Percentiles rank a stretch among this genome's conserved stretches.
Conservation (phyloP, 2,329 filamentous ascomycete species). For the Fusarium succisae region DNA sequence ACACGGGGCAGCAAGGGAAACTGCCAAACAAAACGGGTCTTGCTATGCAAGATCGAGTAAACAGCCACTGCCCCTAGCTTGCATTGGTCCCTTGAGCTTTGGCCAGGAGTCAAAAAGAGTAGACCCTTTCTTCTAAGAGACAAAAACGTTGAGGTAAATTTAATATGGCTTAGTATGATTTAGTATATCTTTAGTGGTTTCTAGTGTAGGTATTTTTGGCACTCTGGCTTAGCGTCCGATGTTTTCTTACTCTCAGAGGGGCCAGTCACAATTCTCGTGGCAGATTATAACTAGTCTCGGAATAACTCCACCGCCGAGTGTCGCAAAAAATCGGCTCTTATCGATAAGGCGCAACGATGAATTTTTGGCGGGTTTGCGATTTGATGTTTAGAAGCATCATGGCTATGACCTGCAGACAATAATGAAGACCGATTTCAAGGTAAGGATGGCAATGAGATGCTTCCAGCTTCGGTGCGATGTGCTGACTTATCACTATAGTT, state of each 20-base stretch:
- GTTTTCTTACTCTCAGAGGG: not conserved
- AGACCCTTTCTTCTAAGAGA: not conserved
- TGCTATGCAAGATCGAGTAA: constrained; percentile 27
- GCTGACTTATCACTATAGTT: constrained; percentile 67
- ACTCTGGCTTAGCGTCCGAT: not conserved
- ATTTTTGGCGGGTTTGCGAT: constrained; percentile 45
- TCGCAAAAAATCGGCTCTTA: constrained; percentile 45
- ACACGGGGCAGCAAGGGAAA: constrained; percentile 43
- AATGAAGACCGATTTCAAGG: constrained; percentile 99
- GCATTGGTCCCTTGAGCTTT: constrained; percentile 34
- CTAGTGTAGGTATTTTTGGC: not conserved
- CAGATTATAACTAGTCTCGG: constrained; percentile 29
- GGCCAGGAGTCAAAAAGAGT: not conserved
- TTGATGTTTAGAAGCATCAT: constrained; percentile 44
- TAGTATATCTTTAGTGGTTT: not conserved
- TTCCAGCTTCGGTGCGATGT: not conserved
- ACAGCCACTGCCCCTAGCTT: constrained; percentile 14
- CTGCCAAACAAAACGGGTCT: constrained; percentile 36
- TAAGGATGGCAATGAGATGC: constrained; percentile 51
- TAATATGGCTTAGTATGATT: rapidly evolving
- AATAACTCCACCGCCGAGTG: constrained; percentile 49
- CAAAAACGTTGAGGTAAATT: not conserved
- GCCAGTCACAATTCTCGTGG: constrained; percentile 26
- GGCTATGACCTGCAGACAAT: constrained; percentile 59
- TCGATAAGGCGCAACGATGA: constrained; percentile 49